Percentiles rank a stretch among this genome's conserved stretches.
These are phyloP conservation scores for Fusarium illudens DNA, from an alignment of 2,329 filamentous ascomycete genomes.

Conservation along the genomic window DNA sequence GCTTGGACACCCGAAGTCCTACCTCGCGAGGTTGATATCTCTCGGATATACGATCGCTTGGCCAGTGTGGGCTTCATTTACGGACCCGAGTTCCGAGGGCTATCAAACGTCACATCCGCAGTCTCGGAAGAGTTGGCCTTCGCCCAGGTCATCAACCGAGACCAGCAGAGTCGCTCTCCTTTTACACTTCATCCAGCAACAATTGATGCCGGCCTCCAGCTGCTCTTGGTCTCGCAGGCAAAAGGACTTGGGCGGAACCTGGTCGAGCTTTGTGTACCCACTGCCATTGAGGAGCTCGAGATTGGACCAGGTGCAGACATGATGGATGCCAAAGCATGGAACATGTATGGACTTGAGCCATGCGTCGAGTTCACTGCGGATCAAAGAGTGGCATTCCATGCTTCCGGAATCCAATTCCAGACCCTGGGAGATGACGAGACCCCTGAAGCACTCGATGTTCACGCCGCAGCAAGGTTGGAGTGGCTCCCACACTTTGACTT, in stretches of 20 bases:
- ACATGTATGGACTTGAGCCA: not conserved
- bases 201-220: constrained; percentile 10
- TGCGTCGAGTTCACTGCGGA: constrained; percentile 2
- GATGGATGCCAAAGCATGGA: constrained; percentile 14
- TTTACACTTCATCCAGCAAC: constrained; percentile 16
- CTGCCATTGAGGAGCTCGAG: constrained; percentile 4
- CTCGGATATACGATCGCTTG: not conserved
- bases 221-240: not conserved
- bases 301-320: not conserved
- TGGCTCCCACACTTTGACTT: constrained; percentile 23
- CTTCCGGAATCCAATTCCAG: not conserved
- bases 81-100: not conserved
- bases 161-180: not conserved
- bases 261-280: not conserved
- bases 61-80: constrained; percentile 3
- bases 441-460: not conserved
- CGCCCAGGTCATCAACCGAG: not conserved
- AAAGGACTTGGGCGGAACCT: not conserved
- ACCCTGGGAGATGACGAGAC: not conserved
- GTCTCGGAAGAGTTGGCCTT: not conserved
- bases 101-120: not conserved
- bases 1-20: not conserved
- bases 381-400: not conserved
- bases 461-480: constrained; percentile 1
- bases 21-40: not conserved